phyloP scores from a whole-genome alignment of 768 basidiomycete species.

The Collybiopsis confluens region DNA sequence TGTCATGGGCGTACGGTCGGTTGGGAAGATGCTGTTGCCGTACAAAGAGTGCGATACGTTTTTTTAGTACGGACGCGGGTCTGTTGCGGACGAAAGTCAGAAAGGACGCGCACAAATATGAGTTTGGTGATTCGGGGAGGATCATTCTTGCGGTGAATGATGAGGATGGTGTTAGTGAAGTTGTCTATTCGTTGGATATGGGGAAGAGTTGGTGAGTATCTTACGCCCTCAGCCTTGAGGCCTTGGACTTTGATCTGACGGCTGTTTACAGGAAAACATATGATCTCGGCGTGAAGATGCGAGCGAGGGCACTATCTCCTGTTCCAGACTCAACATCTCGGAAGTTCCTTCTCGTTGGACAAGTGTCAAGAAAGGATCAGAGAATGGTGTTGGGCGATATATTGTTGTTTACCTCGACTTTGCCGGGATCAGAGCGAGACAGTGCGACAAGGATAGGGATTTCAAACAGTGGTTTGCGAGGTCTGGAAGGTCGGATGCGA shows the following conservation, averaged over 20 bases:
- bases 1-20: constrained; percentile 93
- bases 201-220: constrained; percentile 73
- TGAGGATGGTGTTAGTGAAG: constrained; percentile 64
- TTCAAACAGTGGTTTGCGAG: constrained; percentile 90
- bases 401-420: constrained; percentile 85
- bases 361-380: constrained; percentile 60
- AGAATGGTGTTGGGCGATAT: constrained; percentile 48
- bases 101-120: constrained; percentile 83
- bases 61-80: constrained; percentile 86
- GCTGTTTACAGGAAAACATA: constrained; percentile 55
- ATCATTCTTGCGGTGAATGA: constrained; percentile 82
- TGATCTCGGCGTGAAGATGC: constrained; percentile 64
- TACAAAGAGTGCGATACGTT: constrained; percentile 94
- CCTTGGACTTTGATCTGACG: constrained; percentile 1
- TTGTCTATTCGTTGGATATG: constrained; percentile 79
- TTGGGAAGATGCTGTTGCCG: constrained; percentile 60
- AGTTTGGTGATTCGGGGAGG: constrained; percentile 89
- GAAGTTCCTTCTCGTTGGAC: constrained; percentile 88
- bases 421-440: constrained; percentile 53
- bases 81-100: constrained; percentile 78
- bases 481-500: constrained; percentile 44
- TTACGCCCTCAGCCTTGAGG: neutral
- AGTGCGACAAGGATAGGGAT: constrained; percentile 68
- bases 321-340: constrained; percentile 95
- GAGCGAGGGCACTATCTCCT: constrained; percentile 74